Evolutionary conservation across 2,329 filamentous ascomycete genomes (phyloP).

Genomic region (Fusarium sp.): DNA sequence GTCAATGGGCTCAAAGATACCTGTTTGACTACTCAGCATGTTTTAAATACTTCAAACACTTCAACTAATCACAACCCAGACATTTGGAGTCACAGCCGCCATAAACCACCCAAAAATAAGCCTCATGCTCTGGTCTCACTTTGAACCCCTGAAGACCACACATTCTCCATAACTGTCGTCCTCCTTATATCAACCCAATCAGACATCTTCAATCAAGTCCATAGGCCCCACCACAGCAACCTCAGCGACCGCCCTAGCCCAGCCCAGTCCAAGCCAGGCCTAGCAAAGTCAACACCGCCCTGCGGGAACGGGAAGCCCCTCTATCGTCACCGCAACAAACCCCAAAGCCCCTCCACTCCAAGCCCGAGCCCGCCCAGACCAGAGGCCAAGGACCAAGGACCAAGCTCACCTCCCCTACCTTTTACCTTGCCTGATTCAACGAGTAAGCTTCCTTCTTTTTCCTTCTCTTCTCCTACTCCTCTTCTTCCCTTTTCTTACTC

Average conservation of each 20-base stretch:
- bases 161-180: constrained; percentile 26
- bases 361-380: constrained; percentile 17
- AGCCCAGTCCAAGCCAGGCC: constrained; percentile 13
- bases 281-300: constrained; percentile 40
- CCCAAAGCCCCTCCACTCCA: constrained; percentile 36
- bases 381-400: constrained; percentile 27
- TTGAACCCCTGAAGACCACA: constrained; percentile 34
- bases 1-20: not conserved
- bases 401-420: constrained; percentile 40
- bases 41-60: not conserved
- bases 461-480: constrained; percentile 24
- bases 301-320: constrained; percentile 50
- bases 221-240: constrained; percentile 28
- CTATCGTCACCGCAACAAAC: constrained; percentile 54
- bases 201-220: not conserved
- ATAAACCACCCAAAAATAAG: constrained; percentile 32
- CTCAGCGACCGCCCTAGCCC: constrained; percentile 27
- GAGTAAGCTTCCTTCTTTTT: constrained; percentile 42
- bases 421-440: constrained; percentile 35
- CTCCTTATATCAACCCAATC: constrained; percentile 21
- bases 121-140: constrained; percentile 25
- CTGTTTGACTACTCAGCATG: not conserved
- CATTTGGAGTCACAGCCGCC: constrained; percentile 22
- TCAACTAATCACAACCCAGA: constrained; percentile 9
- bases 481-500: constrained; percentile 34